Base-by-base conservation (phyloP, 2,329 filamentous ascomycete genomes). In the Pseudogymnoascus sp. region DNA sequence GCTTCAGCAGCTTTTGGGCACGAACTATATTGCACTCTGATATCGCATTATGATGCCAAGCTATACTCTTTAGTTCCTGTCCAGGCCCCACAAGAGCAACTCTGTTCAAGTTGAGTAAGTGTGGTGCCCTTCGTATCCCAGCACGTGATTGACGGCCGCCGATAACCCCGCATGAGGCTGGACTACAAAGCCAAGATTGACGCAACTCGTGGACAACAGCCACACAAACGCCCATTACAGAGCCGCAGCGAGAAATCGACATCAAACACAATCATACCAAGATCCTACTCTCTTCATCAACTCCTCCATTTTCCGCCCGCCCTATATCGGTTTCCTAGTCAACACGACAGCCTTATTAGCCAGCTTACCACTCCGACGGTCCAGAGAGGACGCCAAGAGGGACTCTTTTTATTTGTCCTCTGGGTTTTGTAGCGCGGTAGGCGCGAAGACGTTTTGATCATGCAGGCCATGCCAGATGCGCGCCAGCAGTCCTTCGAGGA, bases 401-500 rank as follows among this genome's bases (percentile, higher is more conserved):
- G 26, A 18, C 26, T 4, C 26, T 18, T 54, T 31, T 31, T 54
- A 31, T 16, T 18, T 31, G 47, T 12, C 7, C 45, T 10, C 26
- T 54, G 47, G 8, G 10, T 54, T 54, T 31, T 31, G 26, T 54
- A 54, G 47, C 47, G 47, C 47, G 47, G 8, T 6, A 34, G 47
- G 47, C 47, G 47, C 47, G n/a, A 57, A 31, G 26, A 18, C 47
- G 26, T 57, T 57, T 57, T 54, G 47, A 57, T 57, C 72, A 81
- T 88, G 80, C 83, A 86, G 77, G 82, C 84, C 67, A 84, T 88
- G 79, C 85, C 85, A 59, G 85, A 87, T 73, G 86, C 89, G 69
- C 90, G 93, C 72, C 86, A 90, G 78, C 95, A 99, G 81, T 95
- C 89, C 74, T 97, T 97, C 75, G 95, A 99, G 79, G 95, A 99